Evolutionary conservation across 2,329 filamentous ascomycete genomes (phyloP), one percentile per base, ranked within the genome.

Genomic region (Dothistroma pini): DNA sequence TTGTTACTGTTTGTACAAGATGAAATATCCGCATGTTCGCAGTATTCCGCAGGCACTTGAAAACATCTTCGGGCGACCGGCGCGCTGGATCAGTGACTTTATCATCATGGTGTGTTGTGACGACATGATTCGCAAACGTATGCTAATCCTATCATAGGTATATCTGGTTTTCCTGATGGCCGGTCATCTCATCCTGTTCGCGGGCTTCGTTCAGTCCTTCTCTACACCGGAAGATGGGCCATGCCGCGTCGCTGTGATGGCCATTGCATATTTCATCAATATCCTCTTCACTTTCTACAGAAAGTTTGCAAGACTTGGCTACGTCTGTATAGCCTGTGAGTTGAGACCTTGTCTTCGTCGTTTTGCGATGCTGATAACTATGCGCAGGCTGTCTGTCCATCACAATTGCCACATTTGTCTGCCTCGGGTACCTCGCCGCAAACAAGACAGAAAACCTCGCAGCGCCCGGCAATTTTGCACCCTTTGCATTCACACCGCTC

Each of bases 121-220:
- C n/a, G 19, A 21, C 22, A 25, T 49, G 16, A 10, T 49, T 21
- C 19, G 11, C 47, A 10, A 11, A 3, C 19, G 47, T 49, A 49
- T 16, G 10, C 48, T 51, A n/a, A 51, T 31, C 16, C 3, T 12
- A 64, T 86, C 88, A 67, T 76, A 83, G 10, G 74, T 90, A 19
- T 85, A 89, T 73, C 78, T 90, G 44, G 76, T 88, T 58, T 89
- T 91, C 75, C 82, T 89, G 67, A 86, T 88, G 75, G 86, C 83
- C 35, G 88, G 86, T n/a, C 89, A 91, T 75, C 79, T 89, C 56
- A 77, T 90, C 63, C 89, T 87, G 0, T 89, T 89, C 66, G 83
- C 82, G 34, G 87, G 90, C 11, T 53, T 53, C 31, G 51, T 35
- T 12, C 31, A 53, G 16, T 16, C 51, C n/a, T 21, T 53, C n/a